Evolutionary conservation across 345 rosid genomes (phyloP).

Genomic region (Rhodamnia rubescens): DNA sequence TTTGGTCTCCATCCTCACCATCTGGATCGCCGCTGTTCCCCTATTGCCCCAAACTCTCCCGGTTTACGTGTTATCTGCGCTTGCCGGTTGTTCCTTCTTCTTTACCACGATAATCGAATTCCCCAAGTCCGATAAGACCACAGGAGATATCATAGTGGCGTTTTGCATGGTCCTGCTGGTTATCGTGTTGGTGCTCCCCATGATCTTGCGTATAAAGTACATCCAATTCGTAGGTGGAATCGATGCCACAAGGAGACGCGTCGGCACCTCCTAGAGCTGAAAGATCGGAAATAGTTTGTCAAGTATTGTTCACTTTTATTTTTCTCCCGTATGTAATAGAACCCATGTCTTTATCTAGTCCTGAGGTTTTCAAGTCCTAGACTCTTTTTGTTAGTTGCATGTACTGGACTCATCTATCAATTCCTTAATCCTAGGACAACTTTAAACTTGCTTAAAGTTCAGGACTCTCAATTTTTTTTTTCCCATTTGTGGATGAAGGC

Average conservation of each 20-base stretch:
- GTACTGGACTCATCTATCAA: background rate
- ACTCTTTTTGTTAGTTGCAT: background rate
- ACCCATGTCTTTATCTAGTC: background rate
- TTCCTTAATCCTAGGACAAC: rapidly evolving
- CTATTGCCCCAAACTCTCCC: no score
- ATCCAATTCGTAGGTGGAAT: background rate
- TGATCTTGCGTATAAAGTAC: background rate
- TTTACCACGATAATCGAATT: no score
- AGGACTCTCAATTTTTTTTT: background rate
- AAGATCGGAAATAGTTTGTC: background rate
- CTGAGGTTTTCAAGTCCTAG: background rate
- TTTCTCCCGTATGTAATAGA: background rate
- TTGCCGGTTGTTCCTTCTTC: no score
- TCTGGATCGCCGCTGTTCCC: no score
- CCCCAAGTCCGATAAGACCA: background rate
- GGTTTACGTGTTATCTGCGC: no score
- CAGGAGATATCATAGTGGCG: background rate
- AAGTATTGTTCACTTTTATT: background rate
- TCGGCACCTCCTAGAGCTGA: background rate
- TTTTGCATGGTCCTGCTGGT: rapidly evolving
- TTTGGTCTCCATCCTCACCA: no score
- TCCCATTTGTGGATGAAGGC: background rate
- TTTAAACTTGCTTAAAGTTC: background rate
- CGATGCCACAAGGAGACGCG: background rate
- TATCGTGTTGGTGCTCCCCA: background rate